Evolutionary conservation across 148 eudicot genomes (phyloP), one percentile per base, ranked within the genome.

Genomic region (Vaccinium macrocarpon): DNA sequence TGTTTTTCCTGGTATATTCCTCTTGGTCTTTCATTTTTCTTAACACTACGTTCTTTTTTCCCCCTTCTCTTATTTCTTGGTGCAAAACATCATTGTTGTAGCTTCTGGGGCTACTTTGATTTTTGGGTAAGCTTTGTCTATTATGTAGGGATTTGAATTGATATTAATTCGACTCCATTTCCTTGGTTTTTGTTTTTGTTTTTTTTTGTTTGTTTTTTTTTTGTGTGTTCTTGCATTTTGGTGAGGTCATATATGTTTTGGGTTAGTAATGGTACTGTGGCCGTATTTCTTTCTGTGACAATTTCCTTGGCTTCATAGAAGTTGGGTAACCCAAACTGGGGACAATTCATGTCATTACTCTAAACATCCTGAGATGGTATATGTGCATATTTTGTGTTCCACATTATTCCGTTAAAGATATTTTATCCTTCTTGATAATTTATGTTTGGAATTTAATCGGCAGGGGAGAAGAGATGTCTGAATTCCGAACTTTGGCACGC

Each of bases 401-500:
- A 27, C 12, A 53, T 1, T 21, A 11, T 46, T 21, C 0, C 8
- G 23, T 21, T 5, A 27, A 5, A 8, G 32, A 74, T 32, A 2
- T 52, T 25, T 25, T 8, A 8, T 7, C 8, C 59, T 68, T 55
- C 42, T 0, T 13, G 27, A 2, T 8, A 18, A 10, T 23, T 75
- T 35, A n/a, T 12, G 51, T 53, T 35, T 72, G 25, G 81, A 68
- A 73, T 84, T 56, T 18, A 74, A 72, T 76, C 82, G 83, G 85
- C 51, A 94, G 97, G 90, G 84, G 97, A 94, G 88, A 95, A 90
- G 85, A 93, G 92, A 86, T 93, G 96, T 84, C 84, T 94, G 89
- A 95, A 94, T 87, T 94, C 98, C 1, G 98, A 95, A 88, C 89
- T 95, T 86, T 95, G 98, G 98, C 98, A 95, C 88, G 97, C 97